These are phyloP conservation scores for Cordyceps cateniannulata DNA, from an alignment of 2,329 filamentous ascomycete species.

Conservation along the genomic window DNA sequence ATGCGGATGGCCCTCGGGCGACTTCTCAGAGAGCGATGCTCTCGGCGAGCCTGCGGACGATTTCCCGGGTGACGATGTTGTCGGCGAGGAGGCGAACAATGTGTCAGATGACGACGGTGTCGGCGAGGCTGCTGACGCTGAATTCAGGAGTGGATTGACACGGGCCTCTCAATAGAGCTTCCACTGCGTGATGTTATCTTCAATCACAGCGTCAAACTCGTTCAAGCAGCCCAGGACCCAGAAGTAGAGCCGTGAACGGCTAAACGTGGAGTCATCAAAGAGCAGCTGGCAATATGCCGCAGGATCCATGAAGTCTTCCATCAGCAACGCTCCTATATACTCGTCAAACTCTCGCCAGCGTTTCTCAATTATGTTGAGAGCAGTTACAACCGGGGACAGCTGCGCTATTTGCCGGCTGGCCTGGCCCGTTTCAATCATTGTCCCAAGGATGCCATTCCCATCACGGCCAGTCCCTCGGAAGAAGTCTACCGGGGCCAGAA, in stretches of 20 bases:
- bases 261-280: not conserved
- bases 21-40: not conserved
- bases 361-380: not conserved
- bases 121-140: not conserved
- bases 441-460: not conserved
- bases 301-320: not conserved
- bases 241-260: not conserved
- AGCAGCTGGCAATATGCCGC: not conserved
- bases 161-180: not conserved
- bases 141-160: not conserved
- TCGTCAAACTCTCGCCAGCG: not conserved
- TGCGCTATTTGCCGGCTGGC: not conserved
- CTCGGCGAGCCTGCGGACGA: no score
- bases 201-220: not conserved
- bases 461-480: not conserved
- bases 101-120: no score
- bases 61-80: no score
- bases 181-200: not conserved
- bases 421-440: not conserved
- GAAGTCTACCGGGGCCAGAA: not conserved
- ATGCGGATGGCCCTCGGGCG: not conserved
- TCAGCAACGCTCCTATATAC: not conserved
- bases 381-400: not conserved
- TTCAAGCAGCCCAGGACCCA: not conserved
- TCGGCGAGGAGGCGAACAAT: no score